Evolutionary conservation across 192 early-diverging fungal species (phyloP).

Genomic region (Umbelopsis isabellina): DNA sequence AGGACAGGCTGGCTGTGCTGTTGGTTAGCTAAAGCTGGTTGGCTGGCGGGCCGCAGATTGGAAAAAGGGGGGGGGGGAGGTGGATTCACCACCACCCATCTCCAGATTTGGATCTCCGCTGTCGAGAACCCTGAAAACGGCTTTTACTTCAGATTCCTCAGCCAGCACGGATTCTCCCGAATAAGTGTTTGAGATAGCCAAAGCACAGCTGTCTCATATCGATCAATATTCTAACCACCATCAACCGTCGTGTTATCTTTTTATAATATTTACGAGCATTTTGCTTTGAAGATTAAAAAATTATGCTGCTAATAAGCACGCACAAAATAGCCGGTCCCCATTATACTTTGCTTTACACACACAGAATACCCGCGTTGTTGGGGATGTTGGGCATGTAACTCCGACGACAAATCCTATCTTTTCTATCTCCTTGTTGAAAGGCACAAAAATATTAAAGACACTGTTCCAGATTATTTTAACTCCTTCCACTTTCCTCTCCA

Average conservation of each 20-base stretch:
- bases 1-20: background rate
- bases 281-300: too few relatives aligned
- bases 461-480: background rate
- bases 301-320: too few relatives aligned
- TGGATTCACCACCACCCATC: too few relatives aligned
- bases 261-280: too few relatives aligned
- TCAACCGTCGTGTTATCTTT: too few relatives aligned
- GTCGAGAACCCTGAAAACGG: constrained; percentile 12
- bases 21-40: too few relatives aligned
- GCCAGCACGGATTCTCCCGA: constrained; percentile 15
- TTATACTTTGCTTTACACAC: constrained; percentile 3
- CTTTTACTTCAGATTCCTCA: background rate
- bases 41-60: too few relatives aligned
- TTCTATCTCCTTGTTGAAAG: constrained; percentile 16
- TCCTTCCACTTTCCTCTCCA: background rate
- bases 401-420: constrained; percentile 13
- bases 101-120: background rate
- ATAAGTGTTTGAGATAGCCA: background rate
- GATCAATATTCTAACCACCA: too few relatives aligned
- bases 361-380: constrained; percentile 15
- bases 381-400: constrained; percentile 16
- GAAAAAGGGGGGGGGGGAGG: too few relatives aligned
- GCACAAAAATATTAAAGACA: background rate
- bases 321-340: too few relatives aligned
- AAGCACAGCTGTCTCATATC: background rate